These are phyloP conservation scores for Citrus mangshanensis DNA, from an alignment of 345 rosid genomes.

Conservation along the genomic window DNA sequence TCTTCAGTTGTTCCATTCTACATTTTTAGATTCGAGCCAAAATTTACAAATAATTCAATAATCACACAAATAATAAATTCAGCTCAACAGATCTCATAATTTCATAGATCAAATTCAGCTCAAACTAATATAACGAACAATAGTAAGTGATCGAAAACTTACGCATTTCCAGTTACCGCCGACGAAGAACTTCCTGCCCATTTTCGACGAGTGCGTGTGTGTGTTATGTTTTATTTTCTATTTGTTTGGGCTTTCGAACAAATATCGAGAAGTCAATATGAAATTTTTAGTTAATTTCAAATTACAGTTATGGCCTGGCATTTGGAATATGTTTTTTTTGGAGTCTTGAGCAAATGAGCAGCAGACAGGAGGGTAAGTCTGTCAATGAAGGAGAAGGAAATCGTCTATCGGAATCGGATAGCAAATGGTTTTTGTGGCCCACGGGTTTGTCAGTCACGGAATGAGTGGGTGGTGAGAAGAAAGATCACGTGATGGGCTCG, in stretches of 20 bases:
- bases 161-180: slow-evolving; percentile 99
- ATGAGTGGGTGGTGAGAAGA: background rate
- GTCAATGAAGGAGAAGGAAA: background rate
- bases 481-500: background rate
- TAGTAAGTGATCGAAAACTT: slow-evolving; percentile 18
- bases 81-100: background rate
- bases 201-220: slow-evolving; percentile 13
- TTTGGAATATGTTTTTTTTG: background rate
- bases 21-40: slow-evolving; percentile 10
- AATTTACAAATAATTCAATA: background rate
- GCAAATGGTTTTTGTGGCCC: slow-evolving; percentile 1
- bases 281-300: background rate
- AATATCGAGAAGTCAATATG: background rate
- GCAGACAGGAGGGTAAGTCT: slow-evolving; percentile 6
- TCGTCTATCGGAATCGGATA: too few relatives aligned
- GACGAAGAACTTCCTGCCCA: slow-evolving; percentile 85
- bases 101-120: background rate
- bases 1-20: slow-evolving; percentile 89
- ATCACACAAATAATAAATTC: background rate
- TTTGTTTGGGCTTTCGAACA: background rate
- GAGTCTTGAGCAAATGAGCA: background rate
- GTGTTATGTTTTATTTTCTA: background rate
- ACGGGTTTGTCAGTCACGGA: slow-evolving; percentile 8
- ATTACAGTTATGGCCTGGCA: slow-evolving; percentile 3
- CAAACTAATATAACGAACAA: background rate